Evolutionary conservation across 2,329 filamentous ascomycete genomes (phyloP), one percentile per base, ranked within the genome.

Genomic region (Teratosphaeriaceae sp.): DNA sequence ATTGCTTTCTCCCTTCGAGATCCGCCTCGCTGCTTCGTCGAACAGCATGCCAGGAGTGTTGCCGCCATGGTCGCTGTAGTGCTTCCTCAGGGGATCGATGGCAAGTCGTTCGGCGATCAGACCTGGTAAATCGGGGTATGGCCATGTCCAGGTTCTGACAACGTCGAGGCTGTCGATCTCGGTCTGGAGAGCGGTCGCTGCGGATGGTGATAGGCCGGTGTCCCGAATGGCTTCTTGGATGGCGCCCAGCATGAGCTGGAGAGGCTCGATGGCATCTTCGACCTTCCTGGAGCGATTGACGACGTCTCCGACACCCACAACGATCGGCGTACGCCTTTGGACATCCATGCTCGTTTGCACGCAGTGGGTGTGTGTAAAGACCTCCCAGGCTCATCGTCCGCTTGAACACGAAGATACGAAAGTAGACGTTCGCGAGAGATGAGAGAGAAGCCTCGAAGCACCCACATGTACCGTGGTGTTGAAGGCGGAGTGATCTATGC

Each of bases 121-220:
- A 4, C 66, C 68, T 0, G 79, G 77, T 1, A 83, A 60, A 55
- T 84, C 73, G 1, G 68, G 61, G 54, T 84, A 84, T 1, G 75
- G 72, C 80, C 80, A 83, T 0, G 80, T 82, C 80, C 80, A 84
- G 0, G 76, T 77, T 30, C 68, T 70, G 8, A 83, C 78, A 3
- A 82, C 71, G 33, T 57, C 73, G 67, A 84, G 66, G 50, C 73
- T 77, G 55, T 83, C 79, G 40, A 81, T 73, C 1, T 61, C 60
- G 0, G 63, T 53, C 46, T 67, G 67, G 0, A 81, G 55, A 9
- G 50, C 49, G 5, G 53, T 40, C 2, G 56, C 44, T 1, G 54
- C 29, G 1, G 57, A 52, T 11, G 57, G 52, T 8, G 44, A 24
- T 7, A 68, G 51, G 1, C 57, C 60, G 0, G 72, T 71, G 50